Evolutionary conservation across 2,329 filamentous ascomycete species (phyloP), one percentile per base, ranked within the genome.

Genomic region (Nigrospora osmanthi): DNA sequence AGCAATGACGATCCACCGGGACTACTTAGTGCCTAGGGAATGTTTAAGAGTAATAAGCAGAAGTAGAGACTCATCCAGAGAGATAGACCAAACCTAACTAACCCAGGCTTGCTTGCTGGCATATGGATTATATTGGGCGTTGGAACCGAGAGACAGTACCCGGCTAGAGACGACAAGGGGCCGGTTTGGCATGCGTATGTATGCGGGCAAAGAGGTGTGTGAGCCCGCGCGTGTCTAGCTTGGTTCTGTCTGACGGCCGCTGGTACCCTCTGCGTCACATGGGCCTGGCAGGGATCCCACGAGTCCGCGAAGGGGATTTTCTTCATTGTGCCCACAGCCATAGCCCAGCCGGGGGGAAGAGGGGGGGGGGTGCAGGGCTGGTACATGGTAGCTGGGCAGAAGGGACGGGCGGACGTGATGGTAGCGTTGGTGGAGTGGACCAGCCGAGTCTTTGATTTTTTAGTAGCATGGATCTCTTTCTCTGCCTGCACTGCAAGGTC

Each of bases 211-310:
- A 54, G 52, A 49, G 52, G 59, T 58, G 53, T 52, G 53, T 57
- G 53, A 50, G 52, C 50, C 46, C 53, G 53, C 55, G 54, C 57
- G 50, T 58, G 49, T 54, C 53, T 55, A 48, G 53, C 56, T 57
- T 59, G 54, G 54, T 57, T 42, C 49, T 58, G 57, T 59, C 59
- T 57, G 58, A 59, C 57, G 53, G 56, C 54, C 57, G 56, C 50
- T 54, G 52, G 53, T 55, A 49, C 56, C 54, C 54, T 57, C 60
- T 62, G 60, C 59, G 60, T 63, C 60, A 62, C 58, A 58, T 62
- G 60, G 59, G 57, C 56, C 56, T 54, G 57, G 54, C 58, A 61
- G 59, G 60, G 60, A 59, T 63, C 54, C 54, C 50, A 51, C 52
- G 45, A 52, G 58, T 52, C 53, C 52, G 51, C 52, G 50, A 59